Conservation (phyloP, 139 green algal species). For the Tetradesmus obliquus region DNA sequence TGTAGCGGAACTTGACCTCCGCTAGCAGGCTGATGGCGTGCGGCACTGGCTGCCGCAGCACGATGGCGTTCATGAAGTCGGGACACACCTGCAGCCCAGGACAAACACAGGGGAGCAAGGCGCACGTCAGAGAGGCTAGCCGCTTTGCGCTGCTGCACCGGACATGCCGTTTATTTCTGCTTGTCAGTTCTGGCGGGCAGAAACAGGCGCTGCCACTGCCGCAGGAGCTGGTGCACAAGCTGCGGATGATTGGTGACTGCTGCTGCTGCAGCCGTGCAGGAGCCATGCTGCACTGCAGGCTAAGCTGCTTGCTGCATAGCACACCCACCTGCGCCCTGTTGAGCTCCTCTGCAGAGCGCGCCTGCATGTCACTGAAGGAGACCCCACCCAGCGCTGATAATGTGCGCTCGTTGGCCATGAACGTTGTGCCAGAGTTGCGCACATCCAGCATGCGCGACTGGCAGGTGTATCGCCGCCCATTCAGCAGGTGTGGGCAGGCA, state of each 20-base stretch:
- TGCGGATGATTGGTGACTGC: background rate
- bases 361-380: background rate
- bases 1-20: slow-evolving; percentile 31
- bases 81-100: slow-evolving; percentile 22
- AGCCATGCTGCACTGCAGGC: background rate
- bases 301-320: background rate
- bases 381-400: background rate
- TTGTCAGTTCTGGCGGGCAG: background rate
- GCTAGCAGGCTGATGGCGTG: slow-evolving; percentile 29
- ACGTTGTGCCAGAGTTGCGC: background rate
- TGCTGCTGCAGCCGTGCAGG: background rate
- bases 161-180: background rate
- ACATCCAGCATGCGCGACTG: background rate
- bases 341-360: background rate
- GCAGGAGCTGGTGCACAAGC: background rate
- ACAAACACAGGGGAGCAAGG: background rate
- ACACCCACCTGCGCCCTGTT: background rate
- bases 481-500: slow-evolving; percentile 5
- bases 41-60: slow-evolving; percentile 29
- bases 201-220: background rate
- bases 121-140: background rate
- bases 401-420: slow-evolving; percentile 33
- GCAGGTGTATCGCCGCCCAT: slow-evolving; percentile 8
- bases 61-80: slow-evolving; percentile 31
- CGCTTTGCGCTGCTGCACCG: background rate